A percentile compares a stretch with the other conserved stretches of the same genome.
Conservation (phyloP, 345 rosid genomes). For the Adansonia digitata region DNA sequence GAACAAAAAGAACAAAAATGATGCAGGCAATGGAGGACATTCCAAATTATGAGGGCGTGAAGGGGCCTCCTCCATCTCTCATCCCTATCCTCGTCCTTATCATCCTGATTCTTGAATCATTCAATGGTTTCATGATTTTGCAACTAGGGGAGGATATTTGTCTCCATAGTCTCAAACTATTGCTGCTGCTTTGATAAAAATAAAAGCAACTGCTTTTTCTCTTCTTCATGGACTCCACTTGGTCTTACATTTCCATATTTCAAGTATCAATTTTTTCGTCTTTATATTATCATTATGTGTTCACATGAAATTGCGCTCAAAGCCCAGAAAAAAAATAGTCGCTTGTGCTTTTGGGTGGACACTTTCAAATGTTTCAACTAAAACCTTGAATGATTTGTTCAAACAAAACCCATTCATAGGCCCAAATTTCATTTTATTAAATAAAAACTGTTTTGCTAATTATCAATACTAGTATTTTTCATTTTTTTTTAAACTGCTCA, state of each 20-base stretch:
- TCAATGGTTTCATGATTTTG: not conserved
- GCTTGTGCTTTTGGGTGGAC: not conserved
- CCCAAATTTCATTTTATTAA: not conserved
- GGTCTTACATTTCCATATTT: too few species aligned
- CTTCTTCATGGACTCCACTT: not conserved
- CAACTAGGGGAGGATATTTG: not conserved
- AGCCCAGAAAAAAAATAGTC: not conserved
- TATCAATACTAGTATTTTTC: too few species aligned
- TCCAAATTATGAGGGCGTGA: not conserved
- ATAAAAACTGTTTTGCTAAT: too few species aligned
- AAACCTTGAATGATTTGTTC: not conserved
- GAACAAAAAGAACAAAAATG: not conserved
- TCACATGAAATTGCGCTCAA: not conserved
- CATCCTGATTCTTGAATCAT: not conserved
- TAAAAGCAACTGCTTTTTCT: not conserved
- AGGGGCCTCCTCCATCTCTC: not conserved
- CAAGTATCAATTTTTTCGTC: too few species aligned
- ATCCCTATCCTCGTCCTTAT: not conserved
- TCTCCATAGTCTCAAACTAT: not conserved
- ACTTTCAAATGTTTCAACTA: not conserved
- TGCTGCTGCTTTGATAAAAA: too few species aligned
- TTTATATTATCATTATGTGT: too few species aligned
- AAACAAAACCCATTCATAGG: not conserved
- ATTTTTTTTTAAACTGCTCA: too few species aligned
- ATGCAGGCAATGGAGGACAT: slow-evolving; percentile 12